These are phyloP conservation scores for Diaporthe capsici DNA, from an alignment of 2,329 filamentous ascomycete genomes.

Conservation along the genomic window DNA sequence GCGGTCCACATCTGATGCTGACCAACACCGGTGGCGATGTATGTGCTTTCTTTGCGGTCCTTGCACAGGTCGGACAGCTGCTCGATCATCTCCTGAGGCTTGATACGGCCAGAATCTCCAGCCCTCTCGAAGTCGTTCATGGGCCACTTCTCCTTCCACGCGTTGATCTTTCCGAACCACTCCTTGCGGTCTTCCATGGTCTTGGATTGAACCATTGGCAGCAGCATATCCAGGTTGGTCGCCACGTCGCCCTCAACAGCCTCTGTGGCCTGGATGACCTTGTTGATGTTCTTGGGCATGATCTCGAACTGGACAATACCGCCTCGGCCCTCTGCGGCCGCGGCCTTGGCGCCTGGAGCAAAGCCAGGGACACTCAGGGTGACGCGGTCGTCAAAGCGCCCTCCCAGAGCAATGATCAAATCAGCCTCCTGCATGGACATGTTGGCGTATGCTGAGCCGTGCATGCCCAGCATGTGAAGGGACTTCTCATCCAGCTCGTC, in stretches of 20 bases:
- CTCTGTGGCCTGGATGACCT: conserved; percentile 96
- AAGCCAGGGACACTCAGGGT: conserved; percentile 87
- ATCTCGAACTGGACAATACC: conserved; percentile 99
- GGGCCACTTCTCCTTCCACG: conserved; percentile 94
- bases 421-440: conserved; percentile 98
- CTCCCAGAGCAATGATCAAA: conserved; percentile 93
- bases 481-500: conserved; percentile 96
- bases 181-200: conserved; percentile 77
- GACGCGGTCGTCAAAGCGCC: conserved; percentile 96
- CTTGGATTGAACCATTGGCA: conserved; percentile 78
- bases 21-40: conserved; percentile 94
- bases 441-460: conserved; percentile 96
- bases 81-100: conserved; percentile 93
- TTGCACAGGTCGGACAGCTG: conserved; percentile 89
- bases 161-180: conserved; percentile 91
- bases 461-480: conserved; percentile 99
- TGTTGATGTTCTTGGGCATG: conserved; percentile 99
- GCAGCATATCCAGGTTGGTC: conserved; percentile 79
- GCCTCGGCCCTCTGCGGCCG: conserved; percentile 86
- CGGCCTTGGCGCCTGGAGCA: conserved; percentile 87
- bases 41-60: conserved; percentile 83
- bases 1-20: conserved; percentile 99
- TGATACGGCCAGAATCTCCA: conserved; percentile 83
- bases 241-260: conserved; percentile 94
- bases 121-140: conserved; percentile 85